These are phyloP conservation scores for Anthracocystis panici-leucophaei DNA, from an alignment of 1,284 basidiomycete species.

Conservation along the genomic window DNA sequence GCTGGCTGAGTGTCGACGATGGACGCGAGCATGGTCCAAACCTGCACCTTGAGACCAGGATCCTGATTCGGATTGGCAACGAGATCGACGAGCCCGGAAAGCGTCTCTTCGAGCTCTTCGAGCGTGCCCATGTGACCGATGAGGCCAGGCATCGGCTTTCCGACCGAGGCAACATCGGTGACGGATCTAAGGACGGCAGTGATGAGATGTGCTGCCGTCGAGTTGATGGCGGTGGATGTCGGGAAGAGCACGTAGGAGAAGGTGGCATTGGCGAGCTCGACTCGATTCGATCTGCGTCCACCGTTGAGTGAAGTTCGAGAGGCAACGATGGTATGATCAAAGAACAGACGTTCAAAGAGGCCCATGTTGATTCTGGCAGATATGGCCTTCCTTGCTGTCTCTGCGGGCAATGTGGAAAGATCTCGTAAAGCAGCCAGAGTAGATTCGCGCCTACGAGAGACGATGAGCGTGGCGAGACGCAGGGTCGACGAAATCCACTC, in stretches of 20 bases:
- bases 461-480: constrained; percentile 72
- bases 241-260: constrained; percentile 52
- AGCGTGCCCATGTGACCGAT: constrained; percentile 67
- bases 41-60: constrained; percentile 76
- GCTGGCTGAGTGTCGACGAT: constrained; percentile 89
- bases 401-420: constrained; percentile 42
- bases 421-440: constrained; percentile 41
- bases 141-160: constrained; percentile 40
- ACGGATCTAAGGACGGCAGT: constrained; percentile 53
- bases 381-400: constrained; percentile 43
- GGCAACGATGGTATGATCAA: constrained; percentile 53
- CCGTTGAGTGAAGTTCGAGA: constrained; percentile 30
- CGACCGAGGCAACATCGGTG: constrained; percentile 29
- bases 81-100: constrained; percentile 55
- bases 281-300: constrained; percentile 38
- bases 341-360: constrained; percentile 54
- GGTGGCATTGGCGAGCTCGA: constrained; percentile 52
- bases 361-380: constrained; percentile 37
- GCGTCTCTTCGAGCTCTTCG: constrained; percentile 57
- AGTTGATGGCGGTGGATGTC: constrained; percentile 46
- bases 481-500: constrained; percentile 78
- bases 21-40: constrained; percentile 85
- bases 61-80: constrained; percentile 74
- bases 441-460: constrained; percentile 42
- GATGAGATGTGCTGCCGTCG: constrained; percentile 54